phyloP scores from a whole-genome alignment of 345 rosid genomes.

The Garcia nutans region DNA sequence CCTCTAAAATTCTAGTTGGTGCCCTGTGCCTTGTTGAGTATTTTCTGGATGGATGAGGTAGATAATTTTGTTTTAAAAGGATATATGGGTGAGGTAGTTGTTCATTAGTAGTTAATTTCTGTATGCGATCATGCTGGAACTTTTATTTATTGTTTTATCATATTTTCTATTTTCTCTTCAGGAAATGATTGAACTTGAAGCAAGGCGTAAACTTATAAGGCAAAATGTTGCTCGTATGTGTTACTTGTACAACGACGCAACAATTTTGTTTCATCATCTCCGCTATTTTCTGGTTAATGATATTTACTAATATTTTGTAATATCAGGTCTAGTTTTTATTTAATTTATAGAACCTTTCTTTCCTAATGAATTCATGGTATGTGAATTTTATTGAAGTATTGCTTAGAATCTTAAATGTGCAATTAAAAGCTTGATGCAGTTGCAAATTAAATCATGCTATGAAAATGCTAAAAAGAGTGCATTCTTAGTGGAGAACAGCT shows the following conservation, averaged over 20 bases:
- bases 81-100: not conserved
- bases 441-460: not conserved
- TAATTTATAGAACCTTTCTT: not conserved
- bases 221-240: slow-evolving; percentile 83
- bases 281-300: not conserved
- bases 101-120: not conserved
- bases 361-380: not conserved
- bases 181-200: slow-evolving; percentile 83
- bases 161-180: slow-evolving; percentile 32
- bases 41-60: not conserved
- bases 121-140: not conserved
- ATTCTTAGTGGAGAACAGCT: not conserved
- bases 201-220: slow-evolving; percentile 75
- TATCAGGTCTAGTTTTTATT: not conserved
- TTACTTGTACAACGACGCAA: slow-evolving; percentile 14
- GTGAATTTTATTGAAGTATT: not conserved
- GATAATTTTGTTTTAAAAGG: not conserved
- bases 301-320: not conserved
- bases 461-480: not conserved
- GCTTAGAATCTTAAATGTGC: not conserved
- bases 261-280: slow-evolving; percentile 1
- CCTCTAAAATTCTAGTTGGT: not conserved
- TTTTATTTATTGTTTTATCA: slow-evolving; percentile 10
- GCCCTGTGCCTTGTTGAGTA: not conserved
- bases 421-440: not conserved